Conservation (phyloP, 2,329 filamentous ascomycete genomes). For the Paraconiothyrium sp. region DNA sequence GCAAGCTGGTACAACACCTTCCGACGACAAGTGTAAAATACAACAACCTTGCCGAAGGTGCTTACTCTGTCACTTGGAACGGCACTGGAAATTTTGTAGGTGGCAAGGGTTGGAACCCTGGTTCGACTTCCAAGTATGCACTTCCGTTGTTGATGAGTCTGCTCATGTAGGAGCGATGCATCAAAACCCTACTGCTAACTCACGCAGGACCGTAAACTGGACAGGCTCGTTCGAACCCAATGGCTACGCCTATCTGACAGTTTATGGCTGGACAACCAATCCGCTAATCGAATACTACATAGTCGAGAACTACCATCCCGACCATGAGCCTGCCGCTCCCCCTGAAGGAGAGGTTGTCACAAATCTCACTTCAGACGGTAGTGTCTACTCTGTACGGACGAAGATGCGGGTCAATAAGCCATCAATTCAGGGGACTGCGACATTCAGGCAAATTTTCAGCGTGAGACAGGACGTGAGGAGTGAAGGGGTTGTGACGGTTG, state of each 20-base stretch:
- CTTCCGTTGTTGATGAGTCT: neutral
- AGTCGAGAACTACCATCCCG: constrained; percentile 60
- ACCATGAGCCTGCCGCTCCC: constrained; percentile 55
- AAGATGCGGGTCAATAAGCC: constrained; percentile 60
- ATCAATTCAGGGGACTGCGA: constrained; percentile 62
- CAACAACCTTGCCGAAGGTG: constrained; percentile 1
- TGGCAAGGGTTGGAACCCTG: constrained; percentile 5
- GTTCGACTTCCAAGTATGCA: constrained; percentile 5
- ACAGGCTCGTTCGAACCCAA: constrained; percentile 32
- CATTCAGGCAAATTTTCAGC: constrained; percentile 65
- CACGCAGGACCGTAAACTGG: constrained; percentile 24
- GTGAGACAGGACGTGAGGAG: constrained; percentile 60
- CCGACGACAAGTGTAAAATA: neutral
- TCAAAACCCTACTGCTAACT: neutral
- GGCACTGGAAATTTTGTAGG: constrained; percentile 8
- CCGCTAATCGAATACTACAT: constrained; percentile 67
- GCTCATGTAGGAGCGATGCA: neutral
- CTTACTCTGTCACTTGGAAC: constrained; percentile 4
- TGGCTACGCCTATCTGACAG: constrained; percentile 43
- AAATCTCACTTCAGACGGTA: constrained; percentile 56
- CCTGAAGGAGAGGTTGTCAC: constrained; percentile 59
- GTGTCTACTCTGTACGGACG: constrained; percentile 61
- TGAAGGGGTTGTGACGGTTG: constrained; percentile 50
- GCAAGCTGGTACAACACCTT: constrained; percentile 5
- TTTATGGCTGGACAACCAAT: constrained; percentile 66